phyloP scores from a whole-genome alignment of 768 basidiomycete species.

The Trametes villosa region DNA sequence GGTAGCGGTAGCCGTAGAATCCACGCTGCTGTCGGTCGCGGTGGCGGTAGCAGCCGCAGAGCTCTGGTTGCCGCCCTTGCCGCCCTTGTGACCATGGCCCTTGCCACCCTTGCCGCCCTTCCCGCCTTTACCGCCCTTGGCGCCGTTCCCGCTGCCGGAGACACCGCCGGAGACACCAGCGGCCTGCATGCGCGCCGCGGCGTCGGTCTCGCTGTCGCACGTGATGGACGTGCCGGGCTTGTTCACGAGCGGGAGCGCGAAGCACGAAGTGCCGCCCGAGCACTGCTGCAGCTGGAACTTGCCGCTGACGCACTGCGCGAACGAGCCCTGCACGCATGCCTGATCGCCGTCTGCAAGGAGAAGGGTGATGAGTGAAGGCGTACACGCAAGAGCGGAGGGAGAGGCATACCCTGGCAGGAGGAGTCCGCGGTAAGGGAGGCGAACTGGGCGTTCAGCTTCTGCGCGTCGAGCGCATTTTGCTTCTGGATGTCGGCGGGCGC shows the following conservation, averaged over 20 bases:
- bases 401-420: slow-evolving; percentile 37
- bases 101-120: neutral
- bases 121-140: neutral
- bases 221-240: slow-evolving; percentile 42
- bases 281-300: slow-evolving; percentile 41
- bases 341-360: slow-evolving; percentile 33
- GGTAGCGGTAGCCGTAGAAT: neutral
- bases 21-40: neutral
- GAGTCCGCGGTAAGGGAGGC: slow-evolving; percentile 31
- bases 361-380: neutral
- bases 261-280: slow-evolving; percentile 36
- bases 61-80: neutral
- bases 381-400: too few species aligned
- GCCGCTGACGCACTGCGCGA: slow-evolving; percentile 46
- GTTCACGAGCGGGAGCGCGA: slow-evolving; percentile 49
- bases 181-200: slow-evolving; percentile 37
- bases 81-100: neutral
- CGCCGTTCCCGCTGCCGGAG: neutral
- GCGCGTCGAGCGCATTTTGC: slow-evolving; percentile 42
- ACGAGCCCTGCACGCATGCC: slow-evolving; percentile 42
- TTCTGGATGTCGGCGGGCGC: slow-evolving; percentile 28
- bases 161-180: slow-evolving; percentile 33
- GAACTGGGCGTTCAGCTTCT: slow-evolving; percentile 42
- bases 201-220: slow-evolving; percentile 41
- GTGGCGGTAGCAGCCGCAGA: neutral